Percentiles rank a stretch among this genome's conserved stretches.
phyloP scores from a whole-genome alignment of 495 filamentous ascomycete species.

The Penicillium robsamsonii region DNA sequence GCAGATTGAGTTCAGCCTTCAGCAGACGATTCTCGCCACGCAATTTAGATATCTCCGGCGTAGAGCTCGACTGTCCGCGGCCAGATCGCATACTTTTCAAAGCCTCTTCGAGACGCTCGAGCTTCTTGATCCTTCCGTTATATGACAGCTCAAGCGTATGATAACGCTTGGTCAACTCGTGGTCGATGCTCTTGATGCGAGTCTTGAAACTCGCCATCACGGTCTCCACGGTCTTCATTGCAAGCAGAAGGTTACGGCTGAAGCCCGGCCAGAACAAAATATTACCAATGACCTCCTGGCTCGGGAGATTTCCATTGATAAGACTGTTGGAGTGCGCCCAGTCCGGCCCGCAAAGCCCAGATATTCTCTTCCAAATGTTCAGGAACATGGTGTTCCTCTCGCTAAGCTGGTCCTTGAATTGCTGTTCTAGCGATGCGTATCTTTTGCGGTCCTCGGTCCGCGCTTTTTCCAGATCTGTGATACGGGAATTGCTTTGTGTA shows the following conservation, averaged over 20 bases:
- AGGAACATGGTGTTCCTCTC: conserved; percentile 89
- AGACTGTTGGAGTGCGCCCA: conserved; percentile 89
- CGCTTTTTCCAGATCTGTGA: conserved; percentile 76
- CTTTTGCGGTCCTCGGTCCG: conserved; percentile 72
- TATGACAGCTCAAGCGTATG: conserved; percentile 79
- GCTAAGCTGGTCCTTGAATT: conserved; percentile 77
- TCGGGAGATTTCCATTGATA: conserved; percentile 81
- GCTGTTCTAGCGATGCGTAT: conserved; percentile 68
- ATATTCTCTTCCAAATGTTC: conserved; percentile 82
- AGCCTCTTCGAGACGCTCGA: conserved; percentile 82
- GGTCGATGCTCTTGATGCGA: conserved; percentile 79
- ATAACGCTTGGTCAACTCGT: conserved; percentile 86
- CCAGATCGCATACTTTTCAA: conserved; percentile 52
- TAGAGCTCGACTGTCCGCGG: conserved; percentile 45
- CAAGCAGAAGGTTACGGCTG: conserved; percentile 80
- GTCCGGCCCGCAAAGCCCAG: conserved; percentile 80
- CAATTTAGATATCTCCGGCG: conserved; percentile 65
- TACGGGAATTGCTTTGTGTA: conserved; percentile 75
- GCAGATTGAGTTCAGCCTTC: conserved; percentile 76
- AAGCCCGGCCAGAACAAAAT: conserved; percentile 78
- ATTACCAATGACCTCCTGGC: conserved; percentile 72
- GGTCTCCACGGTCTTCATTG: conserved; percentile 83
- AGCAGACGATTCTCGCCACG: conserved; percentile 77
- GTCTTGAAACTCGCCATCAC: conserved; percentile 77
- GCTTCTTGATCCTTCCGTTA: conserved; percentile 72